Base-by-base conservation (phyloP, 805 yeast genomes). In the Zygotorulaspora sp. region DNA sequence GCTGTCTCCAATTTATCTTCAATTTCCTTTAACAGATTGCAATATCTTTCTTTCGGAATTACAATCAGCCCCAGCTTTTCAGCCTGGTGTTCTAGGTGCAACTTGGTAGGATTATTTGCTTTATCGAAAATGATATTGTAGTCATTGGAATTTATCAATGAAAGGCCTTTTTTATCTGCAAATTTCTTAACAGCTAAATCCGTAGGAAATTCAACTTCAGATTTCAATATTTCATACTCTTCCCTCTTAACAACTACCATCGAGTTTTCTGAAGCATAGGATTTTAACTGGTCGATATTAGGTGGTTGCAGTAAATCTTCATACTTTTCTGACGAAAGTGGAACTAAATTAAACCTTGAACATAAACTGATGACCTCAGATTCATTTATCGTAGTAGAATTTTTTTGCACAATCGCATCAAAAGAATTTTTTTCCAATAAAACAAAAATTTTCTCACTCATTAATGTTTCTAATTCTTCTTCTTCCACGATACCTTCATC, bases 81-180 rank as follows among this genome's bases (percentile, higher is more conserved):
- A 10, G 68, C 65, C 20, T 41, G 51, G 5, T 51, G 39, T 24
- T 52, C 58, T 17, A 68, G 32, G 21, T 61, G 64, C 6, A 48
- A 45, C 36, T 53, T 53, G 1, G 63, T 49, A 3, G 64, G 55
- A 10, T 44, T 43, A 6, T 38, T 29, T 4, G 26, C 14, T 23
- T 43, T 40, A 14, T 40, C 42, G 15, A 45, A 40, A 22, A 58
- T 40, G 3, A 50, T 32, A 1, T 53, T 55, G 30, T 58, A 51
- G 33, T 57, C 59, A 17, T 48, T 45, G 19, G 37, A 40, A 3
- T 48, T 47, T 6, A 61, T 27, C 9, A 61, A 12, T 4, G 45
- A 38, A 32, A 46, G 43, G 5, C 61, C 62, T 22, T 32, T 62
- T 63, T n/a, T 55, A 31, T 26, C 14, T 46, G 63, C 62, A 27